Evolutionary conservation across 192 early-diverging fungal species (phyloP).

Genomic region (Obelidium mucronatum): DNA sequence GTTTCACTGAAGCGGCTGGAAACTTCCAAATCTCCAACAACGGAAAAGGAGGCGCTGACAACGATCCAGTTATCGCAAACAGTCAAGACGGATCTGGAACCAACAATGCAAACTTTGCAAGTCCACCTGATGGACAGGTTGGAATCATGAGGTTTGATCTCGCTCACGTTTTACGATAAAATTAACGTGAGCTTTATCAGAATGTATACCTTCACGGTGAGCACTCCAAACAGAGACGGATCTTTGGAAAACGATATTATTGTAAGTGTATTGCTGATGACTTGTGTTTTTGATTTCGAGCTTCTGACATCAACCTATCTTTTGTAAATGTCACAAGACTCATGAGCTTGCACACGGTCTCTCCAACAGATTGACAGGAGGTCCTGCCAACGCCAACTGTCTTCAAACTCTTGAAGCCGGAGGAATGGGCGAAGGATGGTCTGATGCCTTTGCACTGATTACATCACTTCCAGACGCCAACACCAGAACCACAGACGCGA

Average conservation of each 20-base stretch:
- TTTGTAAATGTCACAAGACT: neutral
- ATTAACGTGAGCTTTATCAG: no score
- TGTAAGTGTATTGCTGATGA: neutral
- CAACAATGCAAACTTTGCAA: no score
- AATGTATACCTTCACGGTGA: no score
- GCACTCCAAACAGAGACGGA: slow-evolving; percentile 61
- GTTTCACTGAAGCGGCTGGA: no score
- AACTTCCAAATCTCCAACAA: slow-evolving; percentile 50
- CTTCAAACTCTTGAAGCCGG: slow-evolving; percentile 59
- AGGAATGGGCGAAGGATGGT: slow-evolving; percentile 76
- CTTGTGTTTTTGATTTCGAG: slow-evolving; percentile 37
- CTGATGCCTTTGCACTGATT: slow-evolving; percentile 57
- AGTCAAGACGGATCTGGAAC: no score
- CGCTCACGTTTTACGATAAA: no score
- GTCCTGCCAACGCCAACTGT: slow-evolving; percentile 69
- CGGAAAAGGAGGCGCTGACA: slow-evolving; percentile 37
- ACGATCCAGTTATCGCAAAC: slow-evolving; percentile 66
- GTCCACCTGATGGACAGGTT: no score
- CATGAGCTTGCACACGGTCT: slow-evolving; percentile 76
- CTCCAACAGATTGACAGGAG: slow-evolving; percentile 71
- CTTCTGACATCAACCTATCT: neutral
- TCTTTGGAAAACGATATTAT: neutral
- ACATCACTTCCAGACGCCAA: slow-evolving; percentile 41
- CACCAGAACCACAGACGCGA: slow-evolving; percentile 50
- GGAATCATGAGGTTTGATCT: no score